These are phyloP conservation scores for Cupressus sempervirens DNA, from an alignment of 75 land plant genomes.

Conservation along the genomic window DNA sequence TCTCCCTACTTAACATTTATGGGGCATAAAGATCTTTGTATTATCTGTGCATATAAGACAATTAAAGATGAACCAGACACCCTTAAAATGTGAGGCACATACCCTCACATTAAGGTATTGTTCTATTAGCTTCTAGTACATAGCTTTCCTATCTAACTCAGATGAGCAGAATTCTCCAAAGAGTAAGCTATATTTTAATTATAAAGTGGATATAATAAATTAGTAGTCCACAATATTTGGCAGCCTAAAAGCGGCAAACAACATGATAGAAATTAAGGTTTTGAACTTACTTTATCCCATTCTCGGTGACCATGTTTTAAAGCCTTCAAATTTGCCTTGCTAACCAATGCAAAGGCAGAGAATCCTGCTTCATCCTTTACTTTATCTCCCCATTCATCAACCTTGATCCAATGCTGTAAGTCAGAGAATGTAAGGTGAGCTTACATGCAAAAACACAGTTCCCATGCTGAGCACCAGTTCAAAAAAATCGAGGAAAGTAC, in stretches of 20 bases:
- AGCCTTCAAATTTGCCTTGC: constrained; percentile 23
- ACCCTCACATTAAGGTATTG: neutral
- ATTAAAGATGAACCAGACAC: neutral
- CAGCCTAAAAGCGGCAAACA: neutral
- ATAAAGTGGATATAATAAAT: neutral
- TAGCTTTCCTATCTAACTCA: neutral
- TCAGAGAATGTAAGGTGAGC: neutral
- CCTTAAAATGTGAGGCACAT: neutral
- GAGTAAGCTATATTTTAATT: neutral
- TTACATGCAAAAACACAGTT: neutral
- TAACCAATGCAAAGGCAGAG: constrained; percentile 25
- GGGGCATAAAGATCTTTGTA: neutral
- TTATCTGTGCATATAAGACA: neutral
- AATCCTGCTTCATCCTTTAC: constrained; percentile 21
- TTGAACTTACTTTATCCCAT: constrained; percentile 14
- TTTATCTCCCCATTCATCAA: constrained; percentile 11
- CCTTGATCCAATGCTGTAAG: constrained; percentile 20
- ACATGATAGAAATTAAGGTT: neutral
- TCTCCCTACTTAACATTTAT: neutral
- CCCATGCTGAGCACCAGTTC: neutral
- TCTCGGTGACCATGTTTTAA: constrained; percentile 20
- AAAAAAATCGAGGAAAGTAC: neutral
- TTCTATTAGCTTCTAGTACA: neutral
- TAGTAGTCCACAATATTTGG: neutral
- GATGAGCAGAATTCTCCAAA: neutral